Percentiles rank a stretch among this genome's conserved stretches.
Evolutionary conservation across 2,329 filamentous ascomycete genomes (phyloP).

Genomic region (Fusarium verticillioides): DNA sequence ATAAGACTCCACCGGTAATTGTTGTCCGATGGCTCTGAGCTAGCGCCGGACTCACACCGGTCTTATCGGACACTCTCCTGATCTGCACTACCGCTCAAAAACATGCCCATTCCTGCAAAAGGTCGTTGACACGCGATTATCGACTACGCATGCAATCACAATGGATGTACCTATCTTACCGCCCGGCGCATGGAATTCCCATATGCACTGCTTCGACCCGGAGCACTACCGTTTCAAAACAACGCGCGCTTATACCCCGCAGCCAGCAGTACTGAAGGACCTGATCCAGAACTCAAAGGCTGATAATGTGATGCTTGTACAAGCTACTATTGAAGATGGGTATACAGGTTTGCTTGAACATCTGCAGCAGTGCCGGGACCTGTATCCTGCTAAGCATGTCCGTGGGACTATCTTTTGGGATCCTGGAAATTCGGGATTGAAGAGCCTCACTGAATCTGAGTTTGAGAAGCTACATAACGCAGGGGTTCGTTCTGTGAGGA

Average conservation of each 20-base stretch:
- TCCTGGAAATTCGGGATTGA: neutral
- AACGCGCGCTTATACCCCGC: constrained; percentile 1
- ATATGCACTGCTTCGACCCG: constrained; percentile 7
- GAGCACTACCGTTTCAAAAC: neutral
- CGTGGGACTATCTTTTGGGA: constrained; percentile 1
- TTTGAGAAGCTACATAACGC: neutral
- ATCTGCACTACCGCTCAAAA: neutral
- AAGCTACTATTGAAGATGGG: constrained; percentile 11
- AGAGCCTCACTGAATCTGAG: neutral
- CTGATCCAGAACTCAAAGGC: neutral
- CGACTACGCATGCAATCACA: neutral
- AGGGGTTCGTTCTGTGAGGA: neutral
- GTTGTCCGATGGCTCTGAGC: neutral
- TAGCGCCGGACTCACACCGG: neutral
- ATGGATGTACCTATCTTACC: neutral
- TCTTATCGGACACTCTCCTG: neutral
- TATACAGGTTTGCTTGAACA: neutral
- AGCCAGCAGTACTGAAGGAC: neutral
- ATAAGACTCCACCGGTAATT: neutral
- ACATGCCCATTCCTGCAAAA: neutral
- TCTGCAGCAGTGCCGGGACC: neutral
- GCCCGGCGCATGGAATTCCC: neutral
- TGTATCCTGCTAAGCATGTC: neutral
- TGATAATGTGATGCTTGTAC: constrained; percentile 4
- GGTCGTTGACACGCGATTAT: too few relatives aligned